Conservation (phyloP, 108 stramenopile genomes). For the Seminavis robusta region DNA sequence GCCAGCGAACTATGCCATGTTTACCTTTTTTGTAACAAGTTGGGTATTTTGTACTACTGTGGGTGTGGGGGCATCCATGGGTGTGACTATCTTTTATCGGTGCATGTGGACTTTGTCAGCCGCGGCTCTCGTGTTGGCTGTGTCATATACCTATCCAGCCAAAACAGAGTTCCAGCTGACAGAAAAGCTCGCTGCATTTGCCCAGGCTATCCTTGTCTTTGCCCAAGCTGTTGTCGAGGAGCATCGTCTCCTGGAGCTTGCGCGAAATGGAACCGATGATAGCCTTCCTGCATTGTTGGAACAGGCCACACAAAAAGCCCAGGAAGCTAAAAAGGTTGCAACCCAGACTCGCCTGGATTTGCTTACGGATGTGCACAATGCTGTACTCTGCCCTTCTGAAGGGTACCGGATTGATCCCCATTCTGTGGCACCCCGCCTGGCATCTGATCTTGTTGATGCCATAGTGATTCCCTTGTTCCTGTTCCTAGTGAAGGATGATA, state of each 20-base stretch:
- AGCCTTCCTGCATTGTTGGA: too few species aligned
- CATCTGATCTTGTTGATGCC: background rate
- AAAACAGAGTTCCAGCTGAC: background rate
- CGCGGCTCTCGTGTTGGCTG: background rate
- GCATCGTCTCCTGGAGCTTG: background rate
- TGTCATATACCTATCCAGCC: background rate
- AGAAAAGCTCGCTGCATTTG: background rate
- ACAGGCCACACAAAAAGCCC: background rate
- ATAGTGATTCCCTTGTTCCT: background rate
- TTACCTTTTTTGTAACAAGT: conserved; percentile 3
- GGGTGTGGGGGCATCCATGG: background rate
- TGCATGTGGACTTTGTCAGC: conserved; percentile 1
- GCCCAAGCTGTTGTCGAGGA: background rate
- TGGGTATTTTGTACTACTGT: conserved; percentile 5
- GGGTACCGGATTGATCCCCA: too few species aligned
- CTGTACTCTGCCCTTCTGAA: background rate
- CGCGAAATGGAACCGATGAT: background rate
- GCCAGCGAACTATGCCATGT: background rate
- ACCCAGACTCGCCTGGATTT: background rate
- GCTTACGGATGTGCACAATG: background rate
- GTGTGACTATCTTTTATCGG: background rate
- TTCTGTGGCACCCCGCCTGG: conserved; percentile 4
- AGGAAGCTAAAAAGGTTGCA: background rate
- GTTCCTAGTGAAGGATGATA: background rate
- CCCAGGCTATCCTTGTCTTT: background rate